Conservation (phyloP, 805 yeast genomes). For the Kodamaea lidongshanica region DNA sequence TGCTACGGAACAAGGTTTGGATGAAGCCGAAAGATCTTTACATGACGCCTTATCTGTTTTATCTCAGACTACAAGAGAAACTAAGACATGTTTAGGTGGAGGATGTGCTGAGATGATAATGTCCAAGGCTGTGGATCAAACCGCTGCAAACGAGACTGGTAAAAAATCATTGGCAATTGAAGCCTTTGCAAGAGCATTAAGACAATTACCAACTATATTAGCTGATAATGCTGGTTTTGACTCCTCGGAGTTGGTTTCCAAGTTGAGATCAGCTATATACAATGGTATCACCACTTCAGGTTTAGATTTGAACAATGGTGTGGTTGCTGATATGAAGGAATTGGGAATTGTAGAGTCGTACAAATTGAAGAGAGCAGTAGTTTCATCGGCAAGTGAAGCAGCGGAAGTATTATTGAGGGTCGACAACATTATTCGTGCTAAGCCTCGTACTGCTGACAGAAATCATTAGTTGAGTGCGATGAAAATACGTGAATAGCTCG, state of each 20-base stretch:
- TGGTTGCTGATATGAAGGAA: slow-evolving; percentile 89
- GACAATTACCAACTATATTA: slow-evolving; percentile 90
- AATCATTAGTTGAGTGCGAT: slow-evolving; percentile 30
- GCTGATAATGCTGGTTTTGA: slow-evolving; percentile 98
- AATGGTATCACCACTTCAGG: slow-evolving; percentile 91
- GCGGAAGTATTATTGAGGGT: slow-evolving; percentile 94
- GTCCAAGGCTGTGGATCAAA: slow-evolving; percentile 94
- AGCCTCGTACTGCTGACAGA: slow-evolving; percentile 95
- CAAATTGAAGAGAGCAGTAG: slow-evolving; percentile 90
- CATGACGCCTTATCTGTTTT: slow-evolving; percentile 95
- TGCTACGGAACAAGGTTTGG: slow-evolving; percentile 42
- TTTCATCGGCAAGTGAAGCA: slow-evolving; percentile 94
- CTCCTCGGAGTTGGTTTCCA: slow-evolving; percentile 85
- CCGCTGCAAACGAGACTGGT: slow-evolving; percentile 87
- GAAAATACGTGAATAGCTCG: no score
- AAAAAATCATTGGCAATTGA: slow-evolving; percentile 92
- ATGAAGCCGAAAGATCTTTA: slow-evolving; percentile 47
- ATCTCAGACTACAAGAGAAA: slow-evolving; percentile 89
- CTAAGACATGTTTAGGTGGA: slow-evolving; percentile 90
- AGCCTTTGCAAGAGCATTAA: slow-evolving; percentile 86
- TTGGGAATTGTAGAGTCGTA: slow-evolving; percentile 88
- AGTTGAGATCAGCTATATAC: slow-evolving; percentile 83
- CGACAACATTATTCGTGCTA: slow-evolving; percentile 93
- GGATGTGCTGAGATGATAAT: slow-evolving; percentile 87
- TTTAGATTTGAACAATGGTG: slow-evolving; percentile 77